A percentile compares a stretch with the other conserved stretches of the same genome.
phyloP scores from a whole-genome alignment of 2,329 filamentous ascomycete species.

The Fusarium sp. region DNA sequence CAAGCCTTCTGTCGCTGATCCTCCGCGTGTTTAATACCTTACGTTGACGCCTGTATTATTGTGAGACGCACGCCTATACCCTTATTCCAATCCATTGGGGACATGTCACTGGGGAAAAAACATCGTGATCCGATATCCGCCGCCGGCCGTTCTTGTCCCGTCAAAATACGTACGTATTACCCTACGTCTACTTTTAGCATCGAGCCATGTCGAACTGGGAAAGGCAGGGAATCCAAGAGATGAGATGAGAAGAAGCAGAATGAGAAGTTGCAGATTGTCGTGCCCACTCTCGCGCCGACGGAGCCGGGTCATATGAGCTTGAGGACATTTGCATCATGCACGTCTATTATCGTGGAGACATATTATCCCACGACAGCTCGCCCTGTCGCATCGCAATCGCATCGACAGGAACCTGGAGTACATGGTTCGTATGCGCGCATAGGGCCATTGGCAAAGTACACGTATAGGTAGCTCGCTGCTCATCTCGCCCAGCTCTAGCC shows the following conservation, averaged over 20 bases:
- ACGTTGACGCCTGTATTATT: slow-evolving; percentile 1
- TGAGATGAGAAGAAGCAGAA: slow-evolving; percentile 9
- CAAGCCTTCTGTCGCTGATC: slow-evolving; percentile 11
- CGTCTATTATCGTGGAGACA: slow-evolving; percentile 24
- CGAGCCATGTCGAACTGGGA: slow-evolving; percentile 1
- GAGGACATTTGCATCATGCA: slow-evolving; percentile 39
- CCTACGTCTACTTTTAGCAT: slow-evolving; percentile 17
- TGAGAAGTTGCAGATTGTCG: slow-evolving; percentile 22
- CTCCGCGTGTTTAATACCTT: slow-evolving; percentile 3
- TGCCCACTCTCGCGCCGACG: slow-evolving; percentile 39
- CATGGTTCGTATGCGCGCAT: slow-evolving; percentile 2
- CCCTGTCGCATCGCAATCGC: slow-evolving; percentile 3
- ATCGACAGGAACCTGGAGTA: slow-evolving; percentile 25
- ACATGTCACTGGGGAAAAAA: not conserved
- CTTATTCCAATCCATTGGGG: not conserved
- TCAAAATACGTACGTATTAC: slow-evolving; percentile 11
- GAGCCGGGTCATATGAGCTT: slow-evolving; percentile 25
- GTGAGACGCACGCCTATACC: not conserved
- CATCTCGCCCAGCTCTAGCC: slow-evolving; percentile 5
- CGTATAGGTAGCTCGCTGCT: slow-evolving; percentile 6
- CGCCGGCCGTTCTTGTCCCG: slow-evolving; percentile 7
- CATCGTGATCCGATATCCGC: slow-evolving; percentile 19
- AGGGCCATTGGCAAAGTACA: slow-evolving; percentile 6
- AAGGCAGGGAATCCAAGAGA: slow-evolving; percentile 1
- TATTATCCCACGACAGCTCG: slow-evolving; percentile 10